These are phyloP conservation scores for Pleurotus ostreatus DNA, from an alignment of 768 basidiomycete genomes.

Conservation along the genomic window DNA sequence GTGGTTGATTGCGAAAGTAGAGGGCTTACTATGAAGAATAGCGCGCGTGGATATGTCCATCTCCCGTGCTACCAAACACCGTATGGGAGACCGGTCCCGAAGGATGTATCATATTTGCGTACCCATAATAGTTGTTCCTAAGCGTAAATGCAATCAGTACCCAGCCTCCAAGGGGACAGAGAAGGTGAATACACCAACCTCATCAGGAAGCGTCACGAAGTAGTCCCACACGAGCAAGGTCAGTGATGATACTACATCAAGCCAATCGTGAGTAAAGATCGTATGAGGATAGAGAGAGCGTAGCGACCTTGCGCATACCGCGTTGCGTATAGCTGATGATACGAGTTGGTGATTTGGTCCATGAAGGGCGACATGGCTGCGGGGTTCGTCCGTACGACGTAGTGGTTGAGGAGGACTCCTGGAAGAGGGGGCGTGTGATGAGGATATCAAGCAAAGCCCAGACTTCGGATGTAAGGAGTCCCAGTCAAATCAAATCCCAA, in stretches of 20 bases:
- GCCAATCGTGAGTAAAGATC: too few relatives aligned
- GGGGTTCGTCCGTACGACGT: background rate
- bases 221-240: background rate
- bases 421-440: background rate
- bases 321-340: background rate
- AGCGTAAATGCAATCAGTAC: too few relatives aligned
- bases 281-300: background rate
- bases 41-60: constrained; percentile 1
- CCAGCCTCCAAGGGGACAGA: too few relatives aligned
- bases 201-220: constrained; percentile 2
- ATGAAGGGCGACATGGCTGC: background rate
- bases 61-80: background rate
- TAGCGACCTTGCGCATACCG: background rate
- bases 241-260: background rate
- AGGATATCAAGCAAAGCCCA: background rate
- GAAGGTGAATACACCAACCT: background rate
- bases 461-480: background rate
- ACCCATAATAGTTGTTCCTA: constrained; percentile 4
- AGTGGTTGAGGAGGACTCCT: background rate
- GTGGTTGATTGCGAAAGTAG: too few relatives aligned
- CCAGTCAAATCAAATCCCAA: too few relatives aligned
- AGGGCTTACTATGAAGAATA: background rate
- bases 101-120: background rate
- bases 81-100: background rate
- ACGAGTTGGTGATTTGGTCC: constrained; percentile 1